Conservation (phyloP, 1,284 basidiomycete species). For the Papiliotrema flavescens region DNA sequence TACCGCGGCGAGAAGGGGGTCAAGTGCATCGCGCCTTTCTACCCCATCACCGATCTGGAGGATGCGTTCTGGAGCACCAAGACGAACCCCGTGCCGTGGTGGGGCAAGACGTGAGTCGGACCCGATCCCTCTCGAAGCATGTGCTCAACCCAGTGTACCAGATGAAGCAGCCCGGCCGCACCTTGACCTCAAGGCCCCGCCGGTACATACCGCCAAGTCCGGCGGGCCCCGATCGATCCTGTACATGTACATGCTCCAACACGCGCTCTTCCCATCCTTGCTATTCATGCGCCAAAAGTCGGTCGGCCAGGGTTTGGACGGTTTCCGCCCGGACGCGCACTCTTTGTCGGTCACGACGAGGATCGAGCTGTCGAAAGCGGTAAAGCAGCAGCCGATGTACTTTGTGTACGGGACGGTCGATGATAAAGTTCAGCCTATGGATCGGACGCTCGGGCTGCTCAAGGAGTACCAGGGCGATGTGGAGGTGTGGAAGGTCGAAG, state of each 20-base stretch:
- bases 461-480: constrained; percentile 18
- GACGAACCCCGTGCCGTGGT: constrained; percentile 44
- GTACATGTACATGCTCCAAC: constrained; percentile 48
- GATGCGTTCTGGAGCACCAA: constrained; percentile 46
- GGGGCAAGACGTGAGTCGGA: constrained; percentile 22
- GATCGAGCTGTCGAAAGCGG: constrained; percentile 13
- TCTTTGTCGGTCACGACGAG: constrained; percentile 36
- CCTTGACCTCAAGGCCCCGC: constrained; percentile 37
- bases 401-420: constrained; percentile 36
- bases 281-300: constrained; percentile 41
- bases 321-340: constrained; percentile 32
- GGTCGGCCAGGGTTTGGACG: constrained; percentile 33
- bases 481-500: constrained; percentile 27
- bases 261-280: constrained; percentile 40
- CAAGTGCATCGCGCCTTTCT: constrained; percentile 43
- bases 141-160: constrained; percentile 19
- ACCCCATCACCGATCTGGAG: constrained; percentile 44
- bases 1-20: constrained; percentile 29
- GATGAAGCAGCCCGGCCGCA: constrained; percentile 40
- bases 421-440: constrained; percentile 41
- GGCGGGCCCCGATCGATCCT: constrained; percentile 43
- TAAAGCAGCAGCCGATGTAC: constrained; percentile 25
- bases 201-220: constrained; percentile 30
- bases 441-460: constrained; percentile 30
- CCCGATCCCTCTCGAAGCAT: background rate